Base-by-base conservation (phyloP, 768 basidiomycete genomes). In the Tricholoma sp. region DNA sequence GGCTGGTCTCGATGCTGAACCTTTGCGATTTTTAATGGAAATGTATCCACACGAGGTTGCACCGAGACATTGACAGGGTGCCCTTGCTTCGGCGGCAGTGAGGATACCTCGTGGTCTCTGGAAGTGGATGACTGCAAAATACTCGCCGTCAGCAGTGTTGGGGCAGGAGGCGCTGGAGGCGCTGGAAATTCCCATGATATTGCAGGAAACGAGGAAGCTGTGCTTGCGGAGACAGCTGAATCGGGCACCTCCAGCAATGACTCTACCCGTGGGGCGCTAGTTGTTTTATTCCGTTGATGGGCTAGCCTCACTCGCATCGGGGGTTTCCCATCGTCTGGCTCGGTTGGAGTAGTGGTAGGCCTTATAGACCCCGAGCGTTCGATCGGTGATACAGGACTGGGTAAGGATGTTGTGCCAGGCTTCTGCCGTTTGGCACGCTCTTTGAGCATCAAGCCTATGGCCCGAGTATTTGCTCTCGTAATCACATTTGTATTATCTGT, bases 291-390 rank as follows among this genome's bases (percentile, higher is more conserved):
- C 15, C 52, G 52, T 28, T 9, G 31, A 8, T 15, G 28, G 5
- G 24, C 39, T 32, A 24, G 1, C 5, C 37, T 24, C 11, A n/a
- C 17, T 28, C 36, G 36, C 36, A 39, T 29, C 20, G 39, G 20
- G 3, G 28, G 37, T 34, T 39, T 29, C 29, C 7, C 29, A 20
- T 53, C 39, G 3, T 49, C 31, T 17, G 3, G 3, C 7, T 49
- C 47, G 5, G 31, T 31, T 4, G 17, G 18, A n/a, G 37, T 41
- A 17, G 15, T 15, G 3, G 36, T 41, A 13, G 60, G 13, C 29
- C 33, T 51, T n/a, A 64, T 57, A 6, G 59, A 64, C 1, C 55
- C 63, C 18, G 50, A 37, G 9, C 59, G 57, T 49, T 64, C 63
- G 12, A 62, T 64, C 17, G 34, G 54, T 2, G 63, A 64, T 5